Evolutionary conservation across 2,329 filamentous ascomycete genomes (phyloP).

Genomic region (Neophaeococcomyces aloes): DNA sequence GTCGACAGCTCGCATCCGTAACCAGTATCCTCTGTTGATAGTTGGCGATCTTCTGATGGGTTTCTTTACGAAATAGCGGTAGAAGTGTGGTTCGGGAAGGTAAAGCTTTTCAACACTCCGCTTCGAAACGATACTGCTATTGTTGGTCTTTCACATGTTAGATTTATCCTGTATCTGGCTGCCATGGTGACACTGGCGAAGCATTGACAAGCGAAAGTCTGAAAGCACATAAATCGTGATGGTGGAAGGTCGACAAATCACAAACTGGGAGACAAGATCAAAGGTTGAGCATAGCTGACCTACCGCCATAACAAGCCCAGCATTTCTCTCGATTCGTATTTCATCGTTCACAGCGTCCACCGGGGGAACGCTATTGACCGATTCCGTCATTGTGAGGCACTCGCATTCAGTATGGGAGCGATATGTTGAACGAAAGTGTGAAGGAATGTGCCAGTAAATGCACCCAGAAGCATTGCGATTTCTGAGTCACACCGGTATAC

Average conservation of each 20-base stretch:
- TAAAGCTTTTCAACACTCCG: constrained; percentile 86
- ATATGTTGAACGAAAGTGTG: too few species aligned
- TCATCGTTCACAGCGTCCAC: constrained; percentile 12
- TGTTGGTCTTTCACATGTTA: too few species aligned
- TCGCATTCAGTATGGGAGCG: neutral
- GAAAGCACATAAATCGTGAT: too few species aligned
- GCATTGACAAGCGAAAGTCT: too few species aligned
- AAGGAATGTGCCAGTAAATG: too few species aligned
- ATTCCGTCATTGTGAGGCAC: constrained; percentile 13
- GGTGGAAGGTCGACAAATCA: too few species aligned
- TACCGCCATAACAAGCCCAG: constrained; percentile 48
- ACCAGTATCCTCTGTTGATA: constrained; percentile 82
- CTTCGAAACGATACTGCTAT: constrained; percentile 85
- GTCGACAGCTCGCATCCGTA: constrained; percentile 75
- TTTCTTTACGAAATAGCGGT: constrained; percentile 77
- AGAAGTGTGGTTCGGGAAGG: constrained; percentile 71
- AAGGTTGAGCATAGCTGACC: too few species aligned
- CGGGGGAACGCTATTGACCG: neutral
- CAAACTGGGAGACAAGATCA: too few species aligned
- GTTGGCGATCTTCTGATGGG: constrained; percentile 73
- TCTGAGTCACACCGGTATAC: too few species aligned
- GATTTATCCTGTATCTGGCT: too few species aligned
- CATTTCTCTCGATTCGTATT: constrained; percentile 30
- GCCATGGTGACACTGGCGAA: too few species aligned
- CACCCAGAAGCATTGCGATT: too few species aligned